Conservation (phyloP, 2,329 filamentous ascomycete genomes). For the Beauveria scarabaeidicola region DNA sequence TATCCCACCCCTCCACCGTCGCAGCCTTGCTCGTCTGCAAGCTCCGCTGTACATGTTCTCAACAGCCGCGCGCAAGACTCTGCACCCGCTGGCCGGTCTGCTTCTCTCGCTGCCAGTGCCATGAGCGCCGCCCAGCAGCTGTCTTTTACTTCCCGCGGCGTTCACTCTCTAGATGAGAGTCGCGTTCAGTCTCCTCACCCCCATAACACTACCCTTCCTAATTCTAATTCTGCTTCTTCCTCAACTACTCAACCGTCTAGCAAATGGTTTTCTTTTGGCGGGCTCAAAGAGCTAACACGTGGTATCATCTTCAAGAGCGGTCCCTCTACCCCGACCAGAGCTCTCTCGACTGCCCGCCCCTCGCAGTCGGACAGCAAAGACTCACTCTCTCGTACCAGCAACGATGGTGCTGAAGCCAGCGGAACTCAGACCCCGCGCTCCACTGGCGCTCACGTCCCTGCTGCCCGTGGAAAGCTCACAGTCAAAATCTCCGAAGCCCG, state of each 20-base stretch:
- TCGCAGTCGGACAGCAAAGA: slow-evolving; percentile 39
- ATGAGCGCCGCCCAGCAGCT: slow-evolving; percentile 8
- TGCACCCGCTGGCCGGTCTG: slow-evolving; percentile 7
- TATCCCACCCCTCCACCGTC: slow-evolving; percentile 54
- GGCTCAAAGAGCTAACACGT: slow-evolving; percentile 84
- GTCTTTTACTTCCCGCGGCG: slow-evolving; percentile 4
- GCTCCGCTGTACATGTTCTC: slow-evolving; percentile 15
- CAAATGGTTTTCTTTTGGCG: slow-evolving; percentile 56
- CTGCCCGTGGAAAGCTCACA: slow-evolving; percentile 77
- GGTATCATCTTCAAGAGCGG: slow-evolving; percentile 72
- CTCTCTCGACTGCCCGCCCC: slow-evolving; percentile 59
- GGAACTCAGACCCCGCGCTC: slow-evolving; percentile 46
- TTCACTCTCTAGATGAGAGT: slow-evolving; percentile 8
- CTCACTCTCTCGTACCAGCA: slow-evolving; percentile 29
- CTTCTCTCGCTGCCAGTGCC: slow-evolving; percentile 3
- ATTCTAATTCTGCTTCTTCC: slow-evolving; percentile 31
- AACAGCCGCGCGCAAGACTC: neutral
- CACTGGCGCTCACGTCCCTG: slow-evolving; percentile 53
- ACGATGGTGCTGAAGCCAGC: slow-evolving; percentile 37
- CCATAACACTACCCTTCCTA: slow-evolving; percentile 30
- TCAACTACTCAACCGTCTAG: slow-evolving; percentile 31
- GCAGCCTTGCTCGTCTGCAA: slow-evolving; percentile 31
- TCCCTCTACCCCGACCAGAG: slow-evolving; percentile 80
- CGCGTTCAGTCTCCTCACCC: slow-evolving; percentile 1
- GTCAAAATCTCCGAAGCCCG: slow-evolving; percentile 84